Conservation (phyloP, 2,329 filamentous ascomycete species). For the Aureobasidium sp. region DNA sequence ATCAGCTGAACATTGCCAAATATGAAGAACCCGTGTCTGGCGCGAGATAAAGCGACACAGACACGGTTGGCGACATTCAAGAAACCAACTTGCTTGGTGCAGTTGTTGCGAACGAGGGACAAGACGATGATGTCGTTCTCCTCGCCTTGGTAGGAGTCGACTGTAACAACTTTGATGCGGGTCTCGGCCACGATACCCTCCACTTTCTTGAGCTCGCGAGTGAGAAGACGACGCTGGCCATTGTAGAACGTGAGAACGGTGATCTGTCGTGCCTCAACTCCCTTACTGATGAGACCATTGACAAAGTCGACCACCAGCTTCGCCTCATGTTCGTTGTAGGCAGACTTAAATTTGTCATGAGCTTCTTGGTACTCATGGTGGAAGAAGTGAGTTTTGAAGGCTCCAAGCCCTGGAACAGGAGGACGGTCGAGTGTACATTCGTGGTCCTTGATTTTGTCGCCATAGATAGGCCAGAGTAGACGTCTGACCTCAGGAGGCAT, state of each 20-base stretch:
- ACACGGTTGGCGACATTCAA: slow-evolving; percentile 70
- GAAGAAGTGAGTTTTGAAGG: slow-evolving; percentile 67
- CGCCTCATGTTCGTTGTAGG: slow-evolving; percentile 76
- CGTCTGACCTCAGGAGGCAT: slow-evolving; percentile 76
- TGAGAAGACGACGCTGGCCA: slow-evolving; percentile 76
- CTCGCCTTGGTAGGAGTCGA: slow-evolving; percentile 92
- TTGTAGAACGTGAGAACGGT: slow-evolving; percentile 92
- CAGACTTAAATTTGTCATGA: slow-evolving; percentile 69
- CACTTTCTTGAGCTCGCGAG: slow-evolving; percentile 48
- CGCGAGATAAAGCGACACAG: slow-evolving; percentile 73
- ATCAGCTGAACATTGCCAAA: slow-evolving; percentile 78
- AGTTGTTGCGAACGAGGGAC: slow-evolving; percentile 80
- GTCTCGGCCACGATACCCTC: slow-evolving; percentile 1
- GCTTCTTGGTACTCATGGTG: slow-evolving; percentile 72
- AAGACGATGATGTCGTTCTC: slow-evolving; percentile 88
- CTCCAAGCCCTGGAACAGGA: slow-evolving; percentile 69
- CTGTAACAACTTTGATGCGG: slow-evolving; percentile 70
- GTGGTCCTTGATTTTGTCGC: slow-evolving; percentile 63
- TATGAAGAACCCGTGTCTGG: slow-evolving; percentile 82
- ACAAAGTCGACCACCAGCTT: slow-evolving; percentile 80
- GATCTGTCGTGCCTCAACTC: slow-evolving; percentile 65
- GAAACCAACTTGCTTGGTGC: slow-evolving; percentile 71
- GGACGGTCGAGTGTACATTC: slow-evolving; percentile 47
- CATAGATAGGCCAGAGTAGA: slow-evolving; percentile 69
- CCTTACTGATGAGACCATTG: slow-evolving; percentile 76